These are phyloP conservation scores for Cercospora sp. DNA, from an alignment of 2,329 filamentous ascomycete genomes.

Conservation along the genomic window DNA sequence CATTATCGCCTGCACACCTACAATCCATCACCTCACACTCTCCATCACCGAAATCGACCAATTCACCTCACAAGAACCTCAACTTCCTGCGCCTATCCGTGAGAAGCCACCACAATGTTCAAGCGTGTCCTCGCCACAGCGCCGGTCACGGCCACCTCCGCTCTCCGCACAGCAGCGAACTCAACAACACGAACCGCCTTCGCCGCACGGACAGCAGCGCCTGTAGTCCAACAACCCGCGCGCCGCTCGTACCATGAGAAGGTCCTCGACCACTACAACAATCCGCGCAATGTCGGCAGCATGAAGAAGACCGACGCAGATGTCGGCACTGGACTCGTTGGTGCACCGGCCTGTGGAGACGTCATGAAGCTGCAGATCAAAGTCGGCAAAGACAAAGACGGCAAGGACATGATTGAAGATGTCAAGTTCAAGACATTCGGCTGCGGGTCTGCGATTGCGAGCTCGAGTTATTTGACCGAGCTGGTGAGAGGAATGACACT, in stretches of 20 bases:
- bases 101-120: conserved; percentile 51
- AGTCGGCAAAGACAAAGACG: conserved; percentile 83
- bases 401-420: conserved; percentile 83
- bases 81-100: not conserved
- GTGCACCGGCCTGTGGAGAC: conserved; percentile 86
- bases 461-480: conserved; percentile 90
- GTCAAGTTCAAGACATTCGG: conserved; percentile 99
- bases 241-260: conserved; percentile 65
- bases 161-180: conserved; percentile 51
- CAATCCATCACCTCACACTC: conserved; percentile 5
- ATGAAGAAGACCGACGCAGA: conserved; percentile 77
- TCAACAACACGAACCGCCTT: conserved; percentile 49
- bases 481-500: conserved; percentile 94
- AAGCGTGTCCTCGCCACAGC: conserved; percentile 56
- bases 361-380: conserved; percentile 94
- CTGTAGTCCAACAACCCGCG: conserved; percentile 41
- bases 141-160: conserved; percentile 54
- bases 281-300: conserved; percentile 74
- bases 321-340: conserved; percentile 87
- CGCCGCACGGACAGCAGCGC: conserved; percentile 45
- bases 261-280: conserved; percentile 79
- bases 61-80: conserved; percentile 4
- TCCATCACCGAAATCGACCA: conserved; percentile 6
- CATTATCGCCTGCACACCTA: conserved; percentile 3
- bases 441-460: conserved; percentile 91